These are phyloP conservation scores for Chlamydomonas sphaeroides DNA, from an alignment of 139 green algal species.

Conservation along the genomic window DNA sequence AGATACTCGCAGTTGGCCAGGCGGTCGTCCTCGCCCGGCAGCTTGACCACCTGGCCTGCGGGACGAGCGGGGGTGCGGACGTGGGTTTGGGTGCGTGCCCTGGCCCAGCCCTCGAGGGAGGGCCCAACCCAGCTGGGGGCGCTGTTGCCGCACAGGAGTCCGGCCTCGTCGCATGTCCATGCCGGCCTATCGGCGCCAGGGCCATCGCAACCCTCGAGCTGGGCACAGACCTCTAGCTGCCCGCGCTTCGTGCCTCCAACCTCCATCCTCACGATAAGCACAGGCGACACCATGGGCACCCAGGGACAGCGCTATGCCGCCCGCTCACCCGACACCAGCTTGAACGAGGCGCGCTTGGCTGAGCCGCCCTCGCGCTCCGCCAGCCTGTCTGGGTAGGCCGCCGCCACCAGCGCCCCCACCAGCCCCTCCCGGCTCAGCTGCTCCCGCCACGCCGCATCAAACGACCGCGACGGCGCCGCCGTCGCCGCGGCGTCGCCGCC, in stretches of 20 bases:
- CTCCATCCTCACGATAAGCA: background rate
- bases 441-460: conserved; percentile 24
- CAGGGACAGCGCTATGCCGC: too few relatives aligned
- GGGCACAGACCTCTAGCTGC: too few relatives aligned
- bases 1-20: conserved; percentile 35
- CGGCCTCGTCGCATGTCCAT: too few relatives aligned
- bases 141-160: too few relatives aligned
- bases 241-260: too few relatives aligned
- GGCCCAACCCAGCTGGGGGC: too few relatives aligned
- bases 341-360: conserved; percentile 16
- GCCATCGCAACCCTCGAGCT: too few relatives aligned
- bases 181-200: too few relatives aligned
- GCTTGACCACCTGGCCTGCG: conserved; percentile 23
- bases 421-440: conserved; percentile 44
- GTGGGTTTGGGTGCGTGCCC: too few relatives aligned
- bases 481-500: background rate
- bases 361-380: conserved; percentile 37
- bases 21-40: conserved; percentile 19
- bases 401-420: conserved; percentile 62
- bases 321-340: background rate
- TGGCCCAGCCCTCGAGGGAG: too few relatives aligned
- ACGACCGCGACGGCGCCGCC: background rate
- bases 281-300: background rate
- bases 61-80: too few relatives aligned
- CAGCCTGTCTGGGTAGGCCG: conserved; percentile 73